Evolutionary conservation across 2,329 filamentous ascomycete species (phyloP).

Genomic region (Pyrenochaeta sp.): DNA sequence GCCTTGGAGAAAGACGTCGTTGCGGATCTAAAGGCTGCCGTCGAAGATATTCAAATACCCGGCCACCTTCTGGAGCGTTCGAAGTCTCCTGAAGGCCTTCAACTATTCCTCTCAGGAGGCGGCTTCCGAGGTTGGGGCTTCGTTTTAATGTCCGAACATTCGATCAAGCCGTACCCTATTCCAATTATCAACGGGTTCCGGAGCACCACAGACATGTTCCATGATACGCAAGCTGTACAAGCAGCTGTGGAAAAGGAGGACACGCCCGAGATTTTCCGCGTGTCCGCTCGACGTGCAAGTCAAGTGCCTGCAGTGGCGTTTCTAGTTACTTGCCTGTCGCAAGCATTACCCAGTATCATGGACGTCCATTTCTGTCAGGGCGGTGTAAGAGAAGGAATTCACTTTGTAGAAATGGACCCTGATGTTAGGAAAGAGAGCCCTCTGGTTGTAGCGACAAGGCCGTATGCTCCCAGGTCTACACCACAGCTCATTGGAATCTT

Average conservation of each 20-base stretch:
- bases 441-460: conserved; percentile 67
- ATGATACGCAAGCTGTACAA: conserved; percentile 59
- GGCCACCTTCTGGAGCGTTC: conserved; percentile 54
- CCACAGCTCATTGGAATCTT: conserved; percentile 60
- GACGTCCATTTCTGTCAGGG: conserved; percentile 85
- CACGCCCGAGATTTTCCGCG: conserved; percentile 65
- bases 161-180: conserved; percentile 80
- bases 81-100: conserved; percentile 43
- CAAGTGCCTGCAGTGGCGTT: conserved; percentile 87
- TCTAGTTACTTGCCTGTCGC: conserved; percentile 77
- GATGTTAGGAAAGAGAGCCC: conserved; percentile 71
- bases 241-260: conserved; percentile 51
- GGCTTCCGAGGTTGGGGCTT: conserved; percentile 93
- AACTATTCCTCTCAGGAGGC: conserved; percentile 86
- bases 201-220: conserved; percentile 69
- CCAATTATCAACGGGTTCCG: conserved; percentile 82
- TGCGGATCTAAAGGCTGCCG: conserved; percentile 67
- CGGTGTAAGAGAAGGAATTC: conserved; percentile 83
- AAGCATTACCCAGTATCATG: conserved; percentile 72
- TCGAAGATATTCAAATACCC: conserved; percentile 66
- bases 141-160: conserved; percentile 81
- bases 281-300: conserved; percentile 78
- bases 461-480: conserved; percentile 60
- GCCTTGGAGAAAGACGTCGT: conserved; percentile 64
- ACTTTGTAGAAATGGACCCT: conserved; percentile 74